These are phyloP conservation scores for Sporothrix euskadiensis DNA, from an alignment of 2,329 filamentous ascomycete species.

Conservation along the genomic window DNA sequence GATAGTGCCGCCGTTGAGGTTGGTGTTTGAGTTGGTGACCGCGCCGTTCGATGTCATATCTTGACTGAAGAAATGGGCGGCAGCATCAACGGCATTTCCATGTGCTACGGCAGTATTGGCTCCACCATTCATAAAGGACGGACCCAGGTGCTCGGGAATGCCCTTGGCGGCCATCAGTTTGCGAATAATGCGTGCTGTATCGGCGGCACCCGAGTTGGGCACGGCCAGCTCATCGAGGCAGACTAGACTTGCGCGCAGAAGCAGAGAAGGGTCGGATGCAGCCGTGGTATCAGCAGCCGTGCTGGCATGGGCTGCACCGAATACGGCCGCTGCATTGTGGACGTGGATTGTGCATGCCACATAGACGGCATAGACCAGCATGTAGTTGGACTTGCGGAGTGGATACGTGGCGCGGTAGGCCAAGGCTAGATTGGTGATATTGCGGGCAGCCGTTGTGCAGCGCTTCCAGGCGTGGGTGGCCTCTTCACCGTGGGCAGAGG, in stretches of 20 bases:
- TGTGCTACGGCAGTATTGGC: not conserved
- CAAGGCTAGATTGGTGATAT: constrained; percentile 41
- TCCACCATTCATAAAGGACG: not conserved
- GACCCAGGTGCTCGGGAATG: constrained; percentile 18
- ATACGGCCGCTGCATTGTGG: constrained; percentile 40
- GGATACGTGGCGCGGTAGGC: constrained; percentile 39
- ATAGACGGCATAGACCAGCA: constrained; percentile 44
- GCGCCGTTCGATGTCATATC: not conserved
- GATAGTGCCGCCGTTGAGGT: not conserved
- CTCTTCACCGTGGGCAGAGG: constrained; percentile 6
- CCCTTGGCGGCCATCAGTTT: constrained; percentile 29
- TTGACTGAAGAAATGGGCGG: not conserved
- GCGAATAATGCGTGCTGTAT: constrained; percentile 28
- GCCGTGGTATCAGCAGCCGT: constrained; percentile 22
- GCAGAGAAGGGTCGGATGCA: not conserved
- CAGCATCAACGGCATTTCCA: not conserved
- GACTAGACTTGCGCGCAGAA: constrained; percentile 37
- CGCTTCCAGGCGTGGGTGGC: constrained; percentile 34
- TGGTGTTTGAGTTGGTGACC: not conserved
- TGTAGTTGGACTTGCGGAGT: constrained; percentile 41
- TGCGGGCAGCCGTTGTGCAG: constrained; percentile 41
- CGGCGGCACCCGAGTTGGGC: constrained; percentile 35
- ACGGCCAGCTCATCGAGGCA: constrained; percentile 41
- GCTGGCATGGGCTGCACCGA: constrained; percentile 30
- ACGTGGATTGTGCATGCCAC: constrained; percentile 46